phyloP scores from a whole-genome alignment of 306 rosid genomes.

The apple (Malus domestica) region DNA sequence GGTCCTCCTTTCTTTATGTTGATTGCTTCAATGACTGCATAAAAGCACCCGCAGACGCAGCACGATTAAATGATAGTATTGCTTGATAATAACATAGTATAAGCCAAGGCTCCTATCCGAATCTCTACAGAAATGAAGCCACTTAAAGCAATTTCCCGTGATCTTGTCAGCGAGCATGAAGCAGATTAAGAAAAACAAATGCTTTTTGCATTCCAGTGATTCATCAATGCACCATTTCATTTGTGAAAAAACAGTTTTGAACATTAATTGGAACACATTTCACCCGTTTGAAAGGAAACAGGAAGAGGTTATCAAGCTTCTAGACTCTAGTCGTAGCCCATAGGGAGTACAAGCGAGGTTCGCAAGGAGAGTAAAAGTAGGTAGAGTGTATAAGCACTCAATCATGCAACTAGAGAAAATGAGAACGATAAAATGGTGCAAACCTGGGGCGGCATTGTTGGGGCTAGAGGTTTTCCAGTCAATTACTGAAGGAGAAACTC shows the following conservation, averaged over 20 bases:
- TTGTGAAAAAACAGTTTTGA: neutral
- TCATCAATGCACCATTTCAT: neutral
- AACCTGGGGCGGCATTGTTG: conserved; percentile 41
- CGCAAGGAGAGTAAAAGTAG: too few species aligned
- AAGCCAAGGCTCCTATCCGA: neutral
- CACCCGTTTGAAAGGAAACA: neutral
- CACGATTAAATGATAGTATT: neutral
- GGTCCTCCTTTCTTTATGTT: conserved; percentile 88
- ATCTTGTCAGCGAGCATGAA: neutral
- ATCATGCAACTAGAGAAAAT: neutral
- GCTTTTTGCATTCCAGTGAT: neutral
- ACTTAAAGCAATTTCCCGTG: neutral
- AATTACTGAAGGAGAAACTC: conserved; percentile 4
- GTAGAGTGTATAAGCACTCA: too few species aligned
- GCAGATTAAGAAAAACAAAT: neutral
- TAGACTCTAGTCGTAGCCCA: neutral
- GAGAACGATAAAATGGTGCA: conserved; percentile 18
- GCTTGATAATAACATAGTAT: neutral
- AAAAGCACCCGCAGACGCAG: neutral
- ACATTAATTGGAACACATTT: neutral
- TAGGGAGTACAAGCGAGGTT: neutral
- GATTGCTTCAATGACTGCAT: conserved; percentile 45
- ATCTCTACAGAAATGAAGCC: neutral
- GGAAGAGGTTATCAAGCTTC: neutral
- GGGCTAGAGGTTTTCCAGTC: conserved; percentile 21